A percentile compares a stretch with the other conserved stretches of the same genome.
Conservation (phyloP, 148 eudicot genomes). For the Cornus controversa region DNA sequence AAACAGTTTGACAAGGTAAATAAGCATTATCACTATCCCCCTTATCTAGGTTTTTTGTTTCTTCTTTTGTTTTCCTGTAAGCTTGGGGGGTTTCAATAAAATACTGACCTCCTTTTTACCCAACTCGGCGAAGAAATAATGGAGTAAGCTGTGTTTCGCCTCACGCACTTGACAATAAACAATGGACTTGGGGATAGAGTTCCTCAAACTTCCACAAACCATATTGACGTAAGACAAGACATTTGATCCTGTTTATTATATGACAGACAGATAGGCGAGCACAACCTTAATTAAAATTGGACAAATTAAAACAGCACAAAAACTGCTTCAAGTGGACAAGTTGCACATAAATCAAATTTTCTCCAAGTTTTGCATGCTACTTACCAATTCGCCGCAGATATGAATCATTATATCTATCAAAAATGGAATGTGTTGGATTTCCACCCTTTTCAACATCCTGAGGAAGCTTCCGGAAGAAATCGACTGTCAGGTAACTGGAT, state of each 20-base stretch:
- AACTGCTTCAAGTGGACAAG: background rate
- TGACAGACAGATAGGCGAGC: background rate
- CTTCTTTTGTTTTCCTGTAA: background rate
- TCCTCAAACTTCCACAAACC: slow-evolving; percentile 80
- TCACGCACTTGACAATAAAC: slow-evolving; percentile 99
- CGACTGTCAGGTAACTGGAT: slow-evolving; percentile 82
- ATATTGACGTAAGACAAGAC: slow-evolving; percentile 86
- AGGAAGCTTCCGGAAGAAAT: slow-evolving; percentile 97
- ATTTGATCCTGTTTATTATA: slow-evolving; percentile 53
- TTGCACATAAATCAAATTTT: background rate
- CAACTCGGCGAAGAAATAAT: slow-evolving; percentile 84
- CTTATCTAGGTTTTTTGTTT: background rate
- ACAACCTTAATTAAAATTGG: background rate
- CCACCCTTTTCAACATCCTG: slow-evolving; percentile 99
- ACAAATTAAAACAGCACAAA: too few species aligned
- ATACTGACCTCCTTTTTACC: slow-evolving; percentile 83
- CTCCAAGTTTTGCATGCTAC: slow-evolving; percentile 7
- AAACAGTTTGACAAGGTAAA: background rate
- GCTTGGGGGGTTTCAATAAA: background rate
- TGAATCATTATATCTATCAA: slow-evolving; percentile 89
- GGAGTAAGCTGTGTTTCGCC: slow-evolving; percentile 92
- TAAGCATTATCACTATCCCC: background rate
- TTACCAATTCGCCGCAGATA: slow-evolving; percentile 91
- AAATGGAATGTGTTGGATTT: slow-evolving; percentile 95
- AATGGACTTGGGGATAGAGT: slow-evolving; percentile 89